phyloP scores from a whole-genome alignment of 352 stramenopile genomes.

The Peronospora farinosa region DNA sequence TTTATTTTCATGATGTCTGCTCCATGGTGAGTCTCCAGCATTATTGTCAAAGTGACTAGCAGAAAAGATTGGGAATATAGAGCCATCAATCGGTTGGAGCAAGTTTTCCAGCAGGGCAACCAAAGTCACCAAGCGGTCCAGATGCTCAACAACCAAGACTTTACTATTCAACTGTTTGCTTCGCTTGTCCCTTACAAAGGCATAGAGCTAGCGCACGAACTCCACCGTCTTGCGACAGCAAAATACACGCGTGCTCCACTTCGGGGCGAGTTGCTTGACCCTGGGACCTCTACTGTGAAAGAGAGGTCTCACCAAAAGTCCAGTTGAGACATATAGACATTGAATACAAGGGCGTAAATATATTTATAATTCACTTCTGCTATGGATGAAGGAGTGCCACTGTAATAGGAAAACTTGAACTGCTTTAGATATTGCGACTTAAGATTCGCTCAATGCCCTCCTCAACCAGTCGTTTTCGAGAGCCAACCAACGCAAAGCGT shows the following conservation, averaged over 20 bases:
- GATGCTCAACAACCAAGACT: constrained; percentile 84
- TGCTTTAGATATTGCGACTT: constrained; percentile 4
- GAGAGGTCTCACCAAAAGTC: constrained; percentile 71
- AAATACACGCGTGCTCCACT: constrained; percentile 17
- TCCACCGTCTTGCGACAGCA: constrained; percentile 17
- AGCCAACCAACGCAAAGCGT: constrained; percentile 12
- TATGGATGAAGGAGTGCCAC: background rate
- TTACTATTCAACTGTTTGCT: constrained; percentile 87
- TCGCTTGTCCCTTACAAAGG: constrained; percentile 84
- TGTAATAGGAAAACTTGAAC: constrained; percentile 18
- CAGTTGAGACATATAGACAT: constrained; percentile 46
- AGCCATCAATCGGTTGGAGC: constrained; percentile 86
- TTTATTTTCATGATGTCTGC: constrained; percentile 47
- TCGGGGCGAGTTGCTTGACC: constrained; percentile 81
- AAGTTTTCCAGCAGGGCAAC: constrained; percentile 55
- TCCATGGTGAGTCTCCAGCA: constrained; percentile 89
- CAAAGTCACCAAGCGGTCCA: constrained; percentile 48
- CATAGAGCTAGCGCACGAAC: constrained; percentile 9
- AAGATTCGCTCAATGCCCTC: background rate
- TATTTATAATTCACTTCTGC: background rate
- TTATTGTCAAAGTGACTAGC: constrained; percentile 82
- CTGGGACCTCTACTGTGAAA: constrained; percentile 85
- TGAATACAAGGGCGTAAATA: constrained; percentile 1
- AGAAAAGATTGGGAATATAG: constrained; percentile 90
- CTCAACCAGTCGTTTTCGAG: constrained; percentile 23